Evolutionary conservation across 352 stramenopile species (phyloP).

Genomic region (Pythium graminicola): DNA sequence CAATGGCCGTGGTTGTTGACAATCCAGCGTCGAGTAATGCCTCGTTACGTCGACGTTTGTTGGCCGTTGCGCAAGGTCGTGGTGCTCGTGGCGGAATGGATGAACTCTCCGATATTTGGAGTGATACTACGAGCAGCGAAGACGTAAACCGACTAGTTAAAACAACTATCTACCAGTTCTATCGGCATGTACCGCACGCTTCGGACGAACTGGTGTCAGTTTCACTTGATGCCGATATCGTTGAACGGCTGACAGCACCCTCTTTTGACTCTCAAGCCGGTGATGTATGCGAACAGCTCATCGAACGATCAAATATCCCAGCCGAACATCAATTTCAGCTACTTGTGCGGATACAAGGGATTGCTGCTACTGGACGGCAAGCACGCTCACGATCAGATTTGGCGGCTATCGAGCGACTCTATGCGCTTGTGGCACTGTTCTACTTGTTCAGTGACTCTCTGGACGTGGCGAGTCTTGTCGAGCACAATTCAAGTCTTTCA

Average conservation of each 20-base stretch:
- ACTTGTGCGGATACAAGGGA: constrained; percentile 53
- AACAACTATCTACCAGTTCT: constrained; percentile 61
- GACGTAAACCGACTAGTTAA: constrained; percentile 7
- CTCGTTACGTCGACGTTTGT: constrained; percentile 40
- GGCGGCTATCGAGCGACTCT: constrained; percentile 56
- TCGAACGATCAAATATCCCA: constrained; percentile 45
- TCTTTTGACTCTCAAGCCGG: not conserved
- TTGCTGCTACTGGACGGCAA: constrained; percentile 28
- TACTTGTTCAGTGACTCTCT: constrained; percentile 66
- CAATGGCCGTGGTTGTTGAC: constrained; percentile 36
- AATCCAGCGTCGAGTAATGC: constrained; percentile 32
- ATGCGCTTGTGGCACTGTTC: constrained; percentile 68
- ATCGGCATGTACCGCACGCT: constrained; percentile 15
- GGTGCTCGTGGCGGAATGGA: constrained; percentile 47
- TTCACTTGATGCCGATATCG: not conserved
- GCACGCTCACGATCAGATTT: constrained; percentile 33
- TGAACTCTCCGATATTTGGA: constrained; percentile 54
- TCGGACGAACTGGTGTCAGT: constrained; percentile 13
- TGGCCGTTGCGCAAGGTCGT: constrained; percentile 45
- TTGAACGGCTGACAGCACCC: not conserved
- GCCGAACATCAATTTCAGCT: constrained; percentile 66
- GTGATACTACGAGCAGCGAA: not conserved
- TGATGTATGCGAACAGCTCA: constrained; percentile 44
- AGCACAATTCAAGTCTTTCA: constrained; percentile 69
- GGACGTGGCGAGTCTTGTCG: constrained; percentile 74